Evolutionary conservation across 169 alveolate genomes (phyloP).

Genomic region (Perkinsus marinus): DNA sequence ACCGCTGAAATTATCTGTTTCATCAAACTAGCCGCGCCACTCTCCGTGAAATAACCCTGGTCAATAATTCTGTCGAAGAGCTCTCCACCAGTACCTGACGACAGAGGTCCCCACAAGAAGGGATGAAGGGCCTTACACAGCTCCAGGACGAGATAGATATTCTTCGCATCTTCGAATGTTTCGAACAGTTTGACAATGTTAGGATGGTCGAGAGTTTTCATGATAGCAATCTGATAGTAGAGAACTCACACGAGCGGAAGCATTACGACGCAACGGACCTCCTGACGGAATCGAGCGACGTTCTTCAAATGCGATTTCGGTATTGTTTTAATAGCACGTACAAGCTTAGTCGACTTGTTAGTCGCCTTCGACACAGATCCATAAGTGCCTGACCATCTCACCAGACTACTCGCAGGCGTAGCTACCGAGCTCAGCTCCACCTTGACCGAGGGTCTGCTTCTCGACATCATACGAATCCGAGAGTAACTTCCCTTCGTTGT

Average conservation of each 20-base stretch:
- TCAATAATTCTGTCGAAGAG: conserved; percentile 61
- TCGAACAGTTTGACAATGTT: conserved; percentile 71
- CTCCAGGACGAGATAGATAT: conserved; percentile 77
- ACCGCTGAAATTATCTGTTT: conserved; percentile 76
- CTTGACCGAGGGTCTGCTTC: conserved; percentile 19
- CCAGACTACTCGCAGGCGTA: too few relatives aligned
- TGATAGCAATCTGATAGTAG: conserved; percentile 6
- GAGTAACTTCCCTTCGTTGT: background rate
- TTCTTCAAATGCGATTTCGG: conserved; percentile 38
- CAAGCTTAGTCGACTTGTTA: conserved; percentile 1
- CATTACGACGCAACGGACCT: too few relatives aligned
- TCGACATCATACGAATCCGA: conserved; percentile 22
- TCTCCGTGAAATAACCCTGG: conserved; percentile 56
- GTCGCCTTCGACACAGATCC: conserved; percentile 48
- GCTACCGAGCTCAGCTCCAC: too few relatives aligned
- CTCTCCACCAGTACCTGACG: conserved; percentile 56
- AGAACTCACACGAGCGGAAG: too few relatives aligned
- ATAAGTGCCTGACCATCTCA: conserved; percentile 34
- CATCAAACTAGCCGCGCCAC: conserved; percentile 68
- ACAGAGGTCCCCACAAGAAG: conserved; percentile 33
- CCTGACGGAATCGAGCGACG: conserved; percentile 42
- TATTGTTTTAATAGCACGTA: conserved; percentile 40
- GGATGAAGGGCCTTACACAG: conserved; percentile 26
- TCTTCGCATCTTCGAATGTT: conserved; percentile 75
- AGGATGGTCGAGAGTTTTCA: conserved; percentile 76